Percentiles rank a stretch among this genome's conserved stretches.
Conservation (phyloP, 495 filamentous ascomycete species). For the Letharia lupina region DNA sequence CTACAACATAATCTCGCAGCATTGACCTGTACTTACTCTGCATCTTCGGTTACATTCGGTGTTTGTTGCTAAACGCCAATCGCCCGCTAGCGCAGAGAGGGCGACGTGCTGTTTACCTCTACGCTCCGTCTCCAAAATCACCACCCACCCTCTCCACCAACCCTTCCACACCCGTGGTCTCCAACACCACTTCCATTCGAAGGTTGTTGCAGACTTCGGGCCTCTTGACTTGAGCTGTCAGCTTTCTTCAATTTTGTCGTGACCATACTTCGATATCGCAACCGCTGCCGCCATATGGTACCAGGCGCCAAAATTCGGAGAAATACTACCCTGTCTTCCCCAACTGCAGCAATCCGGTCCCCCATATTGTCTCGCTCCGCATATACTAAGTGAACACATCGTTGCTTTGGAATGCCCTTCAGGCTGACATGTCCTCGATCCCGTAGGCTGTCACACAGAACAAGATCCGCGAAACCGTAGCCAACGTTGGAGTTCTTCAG, state of each 20-base stretch:
- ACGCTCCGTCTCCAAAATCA: conserved; percentile 9
- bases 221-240: background rate
- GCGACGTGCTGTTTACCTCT: conserved; percentile 20
- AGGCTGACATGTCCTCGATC: background rate
- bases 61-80: conserved; percentile 15
- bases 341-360: background rate
- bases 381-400: background rate
- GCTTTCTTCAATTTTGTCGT: background rate
- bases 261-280: background rate
- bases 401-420: background rate
- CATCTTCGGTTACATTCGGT: conserved; percentile 8
- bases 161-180: conserved; percentile 1
- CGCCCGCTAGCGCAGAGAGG: conserved; percentile 19
- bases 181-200: background rate
- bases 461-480: background rate
- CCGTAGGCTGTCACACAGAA: background rate
- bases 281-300: background rate
- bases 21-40: conserved; percentile 19
- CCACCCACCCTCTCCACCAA: conserved; percentile 8
- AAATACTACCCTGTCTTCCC: background rate
- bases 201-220: background rate
- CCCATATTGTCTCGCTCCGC: background rate
- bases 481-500: background rate
- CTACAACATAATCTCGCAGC: conserved; percentile 10
- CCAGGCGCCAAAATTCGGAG: background rate